Evolutionary conservation across 228 moss, liverwort and hornwort species (phyloP), one percentile per base, ranked within the genome.

Genomic region (Sphagnum fallax): DNA sequence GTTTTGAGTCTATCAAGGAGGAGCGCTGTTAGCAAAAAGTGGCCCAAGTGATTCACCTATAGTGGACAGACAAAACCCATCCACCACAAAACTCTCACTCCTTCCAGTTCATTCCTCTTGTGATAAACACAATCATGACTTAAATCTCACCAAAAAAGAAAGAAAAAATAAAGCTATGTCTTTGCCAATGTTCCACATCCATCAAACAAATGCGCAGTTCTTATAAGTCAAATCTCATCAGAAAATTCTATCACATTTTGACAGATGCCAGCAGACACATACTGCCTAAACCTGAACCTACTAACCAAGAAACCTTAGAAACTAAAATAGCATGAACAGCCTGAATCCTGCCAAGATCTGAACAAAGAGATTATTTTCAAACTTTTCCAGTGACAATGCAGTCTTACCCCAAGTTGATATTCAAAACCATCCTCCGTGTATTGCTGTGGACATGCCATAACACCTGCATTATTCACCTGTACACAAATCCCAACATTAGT

Each of bases 41-140:
- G 93, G 32, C 96, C 93, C 75, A 96, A 79, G 75, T 96, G 96
- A 73, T 96, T 96, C 50, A 96, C 92, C 92, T 92, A 80, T 5
- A 61, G 8, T 55, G 55, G 12, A 12, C 55, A 55, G 55, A 55
- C 55, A 55, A 8, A 8, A 55, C 55, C 55, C 55, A 55, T 58
- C 5, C 48, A 15, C 5, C 12, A 65, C 49, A 13, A 62, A 18
- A 49, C 49, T 32, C 32, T 32, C 32, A 32, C 32, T 32, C 32
- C 32, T 32, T 32, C 32, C 32, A 32, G 32, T 32, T 32, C 32
- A 32, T 32, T 32, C 32, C 32, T 32, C 32, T 32, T 0, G 3
- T 32, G 32, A 32, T 32, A 32, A 32, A 32, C 32, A 32, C 32
- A 32, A 32, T 32, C 32, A 32, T 32, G 32, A 32, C 32, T 32